Evolutionary conservation across 2,329 filamentous ascomycete species (phyloP).

Genomic region (Dactylellina cionopaga): DNA sequence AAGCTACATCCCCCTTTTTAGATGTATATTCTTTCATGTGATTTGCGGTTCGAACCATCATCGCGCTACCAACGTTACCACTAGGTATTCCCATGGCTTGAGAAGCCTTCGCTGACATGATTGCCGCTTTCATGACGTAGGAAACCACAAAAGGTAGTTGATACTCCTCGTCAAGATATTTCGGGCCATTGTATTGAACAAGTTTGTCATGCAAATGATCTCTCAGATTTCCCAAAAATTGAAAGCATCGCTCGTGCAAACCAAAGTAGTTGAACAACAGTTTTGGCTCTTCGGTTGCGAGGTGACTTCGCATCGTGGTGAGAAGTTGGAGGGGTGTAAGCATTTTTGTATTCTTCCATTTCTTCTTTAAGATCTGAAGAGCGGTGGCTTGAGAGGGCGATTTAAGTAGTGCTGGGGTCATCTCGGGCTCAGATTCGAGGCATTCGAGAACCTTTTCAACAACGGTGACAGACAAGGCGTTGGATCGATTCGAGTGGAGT

Average conservation of each 20-base stretch:
- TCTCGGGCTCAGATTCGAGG: background rate
- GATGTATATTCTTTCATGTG: constrained; percentile 4
- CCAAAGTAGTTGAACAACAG: constrained; percentile 16
- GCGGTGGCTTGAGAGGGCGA: background rate
- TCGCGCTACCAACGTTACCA: background rate
- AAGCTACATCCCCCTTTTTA: background rate
- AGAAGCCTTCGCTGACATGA: background rate
- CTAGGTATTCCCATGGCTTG: background rate
- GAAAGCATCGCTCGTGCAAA: constrained; percentile 7
- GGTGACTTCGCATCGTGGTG: background rate
- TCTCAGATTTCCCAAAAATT: constrained; percentile 1
- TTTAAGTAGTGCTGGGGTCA: background rate
- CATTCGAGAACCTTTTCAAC: constrained; percentile 7
- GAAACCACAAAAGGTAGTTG: background rate
- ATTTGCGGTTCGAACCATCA: background rate
- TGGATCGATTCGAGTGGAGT: background rate
- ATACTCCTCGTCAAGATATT: background rate
- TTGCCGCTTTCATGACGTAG: constrained; percentile 7
- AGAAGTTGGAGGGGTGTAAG: constrained; percentile 12
- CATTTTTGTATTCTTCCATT: background rate
- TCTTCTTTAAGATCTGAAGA: background rate
- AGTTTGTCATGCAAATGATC: constrained; percentile 10
- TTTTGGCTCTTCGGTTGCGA: constrained; percentile 5
- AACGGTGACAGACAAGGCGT: background rate
- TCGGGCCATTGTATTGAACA: background rate